phyloP scores from a whole-genome alignment of 2,329 filamentous ascomycete genomes.

The Uncinocarpus reesii region DNA sequence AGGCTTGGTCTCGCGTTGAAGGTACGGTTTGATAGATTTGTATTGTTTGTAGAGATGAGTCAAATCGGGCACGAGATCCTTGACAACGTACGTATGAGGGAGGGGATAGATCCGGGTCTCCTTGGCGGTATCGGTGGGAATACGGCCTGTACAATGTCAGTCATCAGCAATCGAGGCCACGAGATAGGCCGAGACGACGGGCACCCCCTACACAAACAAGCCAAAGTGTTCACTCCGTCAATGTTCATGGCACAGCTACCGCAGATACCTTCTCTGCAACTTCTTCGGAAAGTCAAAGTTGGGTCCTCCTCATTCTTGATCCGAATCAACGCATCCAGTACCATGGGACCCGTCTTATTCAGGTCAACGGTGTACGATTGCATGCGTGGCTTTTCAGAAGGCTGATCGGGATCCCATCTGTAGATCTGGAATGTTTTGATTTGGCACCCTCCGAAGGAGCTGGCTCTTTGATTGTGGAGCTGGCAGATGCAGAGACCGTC shows the following conservation, averaged over 20 bases:
- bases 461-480: slow-evolving; percentile 46
- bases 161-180: too few relatives aligned
- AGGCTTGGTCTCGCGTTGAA: slow-evolving; percentile 77
- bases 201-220: slow-evolving; percentile 73
- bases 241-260: slow-evolving; percentile 99
- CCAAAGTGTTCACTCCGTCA: slow-evolving; percentile 94
- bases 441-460: slow-evolving; percentile 47
- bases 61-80: slow-evolving; percentile 94
- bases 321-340: slow-evolving; percentile 88
- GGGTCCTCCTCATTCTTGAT: slow-evolving; percentile 99
- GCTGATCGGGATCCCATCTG: slow-evolving; percentile 93
- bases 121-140: slow-evolving; percentile 67
- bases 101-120: slow-evolving; percentile 95
- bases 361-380: slow-evolving; percentile 90
- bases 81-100: slow-evolving; percentile 97
- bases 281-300: slow-evolving; percentile 88
- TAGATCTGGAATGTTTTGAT: slow-evolving; percentile 98
- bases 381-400: slow-evolving; percentile 87
- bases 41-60: slow-evolving; percentile 99
- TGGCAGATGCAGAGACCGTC: slow-evolving; percentile 44
- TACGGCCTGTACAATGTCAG: slow-evolving; percentile 57
- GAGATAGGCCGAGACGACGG: background rate
- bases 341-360: slow-evolving; percentile 99
- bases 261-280: slow-evolving; percentile 96
- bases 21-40: slow-evolving; percentile 98